A percentile compares a stretch with the other conserved stretches of the same genome.
These are phyloP conservation scores for Dipodascopsis tothii DNA, from an alignment of 805 yeast species.

Conservation along the genomic window DNA sequence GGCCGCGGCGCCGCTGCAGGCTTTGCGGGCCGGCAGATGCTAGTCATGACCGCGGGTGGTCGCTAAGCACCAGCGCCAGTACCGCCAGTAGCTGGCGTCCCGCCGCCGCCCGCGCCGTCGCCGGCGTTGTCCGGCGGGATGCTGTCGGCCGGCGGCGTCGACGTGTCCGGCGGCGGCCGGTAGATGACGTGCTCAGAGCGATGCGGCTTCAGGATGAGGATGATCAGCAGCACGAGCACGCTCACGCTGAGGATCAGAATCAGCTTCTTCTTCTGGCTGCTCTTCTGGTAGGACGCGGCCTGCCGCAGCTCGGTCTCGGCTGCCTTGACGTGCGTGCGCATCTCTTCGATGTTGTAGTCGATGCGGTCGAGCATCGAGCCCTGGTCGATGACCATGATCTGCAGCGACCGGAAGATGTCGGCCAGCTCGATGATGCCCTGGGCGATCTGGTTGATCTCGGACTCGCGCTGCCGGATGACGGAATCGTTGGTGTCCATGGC, in stretches of 20 bases:
- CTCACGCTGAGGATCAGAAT: not conserved
- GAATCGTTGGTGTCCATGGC: slow-evolving; percentile 33
- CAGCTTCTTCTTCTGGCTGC: not conserved
- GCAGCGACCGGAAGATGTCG: slow-evolving; percentile 88
- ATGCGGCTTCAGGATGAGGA: not conserved
- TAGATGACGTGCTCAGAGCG: no score
- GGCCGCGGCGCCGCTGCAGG: no score
- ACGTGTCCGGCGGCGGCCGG: no score
- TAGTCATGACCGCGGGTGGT: no score
- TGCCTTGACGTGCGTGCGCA: slow-evolving; percentile 64
- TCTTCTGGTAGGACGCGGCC: slow-evolving; percentile 2
- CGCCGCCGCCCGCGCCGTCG: no score
- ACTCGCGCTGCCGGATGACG: slow-evolving; percentile 64
- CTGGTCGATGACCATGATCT: slow-evolving; percentile 85
- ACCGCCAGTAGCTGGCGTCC: no score
- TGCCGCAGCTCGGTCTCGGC: slow-evolving; percentile 66
- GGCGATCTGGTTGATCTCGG: slow-evolving; percentile 83
- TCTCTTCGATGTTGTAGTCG: slow-evolving; percentile 79
- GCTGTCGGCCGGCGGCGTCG: no score
- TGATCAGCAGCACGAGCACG: not conserved
- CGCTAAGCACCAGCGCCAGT: no score
- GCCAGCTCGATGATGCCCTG: slow-evolving; percentile 91
- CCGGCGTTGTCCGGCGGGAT: no score
- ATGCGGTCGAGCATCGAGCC: slow-evolving; percentile 90
- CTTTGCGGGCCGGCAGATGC: no score